A percentile compares a stretch with the other conserved stretches of the same genome.
These are phyloP conservation scores for Anisodus tanguticus DNA, from an alignment of 257 asterid genomes.

Conservation along the genomic window DNA sequence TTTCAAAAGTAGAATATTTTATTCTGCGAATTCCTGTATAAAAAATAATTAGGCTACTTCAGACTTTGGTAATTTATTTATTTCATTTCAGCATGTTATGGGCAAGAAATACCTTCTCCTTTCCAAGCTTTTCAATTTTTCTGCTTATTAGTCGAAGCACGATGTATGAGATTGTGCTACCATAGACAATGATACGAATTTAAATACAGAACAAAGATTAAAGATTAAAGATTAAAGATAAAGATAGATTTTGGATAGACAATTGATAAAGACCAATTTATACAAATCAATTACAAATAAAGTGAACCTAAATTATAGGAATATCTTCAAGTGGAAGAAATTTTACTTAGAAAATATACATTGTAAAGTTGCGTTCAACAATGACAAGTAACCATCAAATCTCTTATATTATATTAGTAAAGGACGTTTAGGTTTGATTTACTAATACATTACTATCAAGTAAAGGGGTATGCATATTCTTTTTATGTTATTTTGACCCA, in stretches of 20 bases:
- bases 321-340: not conserved
- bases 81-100: not conserved
- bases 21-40: not conserved
- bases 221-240: not conserved
- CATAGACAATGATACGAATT: not conserved
- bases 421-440: too few species aligned
- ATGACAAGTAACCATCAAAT: too few species aligned
- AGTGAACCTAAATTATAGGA: not conserved
- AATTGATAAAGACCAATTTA: not conserved
- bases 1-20: constrained; percentile 41
- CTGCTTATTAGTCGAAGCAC: not conserved
- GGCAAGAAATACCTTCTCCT: not conserved
- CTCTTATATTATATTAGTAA: too few species aligned
- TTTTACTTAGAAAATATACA: not conserved
- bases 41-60: not conserved
- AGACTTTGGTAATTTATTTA: not conserved
- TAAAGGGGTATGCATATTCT: too few species aligned
- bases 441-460: too few species aligned
- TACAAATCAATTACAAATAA: not conserved
- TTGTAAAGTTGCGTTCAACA: too few species aligned
- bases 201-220: too few species aligned
- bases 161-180: not conserved
- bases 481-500: too few species aligned
- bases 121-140: not conserved
- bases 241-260: not conserved